Evolutionary conservation across 78 protist genomes (phyloP), one percentile per base, ranked within the genome.

Genomic region (Tieghemostelium lacteum): DNA sequence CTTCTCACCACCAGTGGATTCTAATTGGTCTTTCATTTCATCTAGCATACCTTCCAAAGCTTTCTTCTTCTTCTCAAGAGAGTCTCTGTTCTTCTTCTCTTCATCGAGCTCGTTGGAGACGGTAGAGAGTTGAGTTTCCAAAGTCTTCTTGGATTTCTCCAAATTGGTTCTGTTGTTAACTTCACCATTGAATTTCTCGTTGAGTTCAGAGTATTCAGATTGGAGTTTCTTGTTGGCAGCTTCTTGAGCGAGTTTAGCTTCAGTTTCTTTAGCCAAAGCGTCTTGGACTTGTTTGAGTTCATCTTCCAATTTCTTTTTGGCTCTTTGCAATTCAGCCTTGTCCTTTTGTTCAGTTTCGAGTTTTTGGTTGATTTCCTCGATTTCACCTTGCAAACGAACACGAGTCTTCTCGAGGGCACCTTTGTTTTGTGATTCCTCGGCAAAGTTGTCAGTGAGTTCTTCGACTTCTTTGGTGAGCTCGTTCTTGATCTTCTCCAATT

Each of bases 271-370:
- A 17, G 39, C 93, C 1, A 88, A 63, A n/a, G 78, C 86, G 0
- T 88, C 85, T n/a, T 39, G 28, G 62, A 77, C 85, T 71, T 75
- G 88, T 34, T 54, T 62, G 36, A 92, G 60, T 45, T 76, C 85
- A n/a, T 92, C 95, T 63, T 92, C 95, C 34, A 80, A 33, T 73
- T 73, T 72, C 91, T 85, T 80, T 92, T 92, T 92, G 55, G 65
- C 77, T 52, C 86, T 72, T 22, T 75, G 73, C 28, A 77, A 42
- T 31, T 72, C 86, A 31, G 72, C 22, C 69, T 80, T 72, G 62
- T 72, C 92, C 55, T 92, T 92, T 49, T 63, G 29, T 49, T 72
- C 87, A 49, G 49, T 58, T 22, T 92, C 95, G 33, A 92, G 26
- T 40, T 86, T 55, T 1, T 31, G 77, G 22, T 58, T 64, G 39